A percentile compares a stretch with the other conserved stretches of the same genome.
phyloP scores from a whole-genome alignment of 257 asterid species.

The Solanum pinnatisectum region DNA sequence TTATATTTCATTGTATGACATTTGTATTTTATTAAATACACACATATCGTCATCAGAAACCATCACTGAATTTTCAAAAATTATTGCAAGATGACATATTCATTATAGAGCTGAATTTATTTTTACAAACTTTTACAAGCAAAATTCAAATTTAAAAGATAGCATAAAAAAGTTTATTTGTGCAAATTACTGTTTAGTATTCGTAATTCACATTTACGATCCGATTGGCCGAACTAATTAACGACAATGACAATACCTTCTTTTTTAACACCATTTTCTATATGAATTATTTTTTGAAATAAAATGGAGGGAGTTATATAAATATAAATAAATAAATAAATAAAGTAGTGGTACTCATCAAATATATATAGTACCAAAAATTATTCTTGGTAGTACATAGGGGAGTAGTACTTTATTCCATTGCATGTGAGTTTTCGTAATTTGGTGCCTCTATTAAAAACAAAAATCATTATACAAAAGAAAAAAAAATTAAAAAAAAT shows the following conservation, averaged over 20 bases:
- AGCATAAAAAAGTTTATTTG: not conserved
- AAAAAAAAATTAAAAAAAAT: not conserved
- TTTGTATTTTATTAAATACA: no score
- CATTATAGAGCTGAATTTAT: not conserved
- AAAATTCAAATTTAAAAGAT: not conserved
- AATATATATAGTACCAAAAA: not conserved
- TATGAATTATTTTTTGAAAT: not conserved
- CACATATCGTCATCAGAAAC: no score
- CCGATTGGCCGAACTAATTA: not conserved
- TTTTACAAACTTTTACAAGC: not conserved
- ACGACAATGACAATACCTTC: not conserved
- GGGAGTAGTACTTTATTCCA: not conserved
- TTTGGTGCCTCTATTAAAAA: not conserved
- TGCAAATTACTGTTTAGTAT: not conserved
- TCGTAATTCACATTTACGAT: not conserved
- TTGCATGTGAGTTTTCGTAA: not conserved
- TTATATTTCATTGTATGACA: no score
- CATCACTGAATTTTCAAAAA: no score
- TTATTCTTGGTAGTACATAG: not conserved
- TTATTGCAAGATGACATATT: no score
- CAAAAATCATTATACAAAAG: not conserved
- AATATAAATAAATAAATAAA: not conserved
- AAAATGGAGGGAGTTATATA: not conserved
- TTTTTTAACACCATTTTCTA: not conserved
- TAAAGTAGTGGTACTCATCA: not conserved